These are phyloP conservation scores for Centaurea solstitialis DNA, from an alignment of 129 eudicot genomes.

Conservation along the genomic window DNA sequence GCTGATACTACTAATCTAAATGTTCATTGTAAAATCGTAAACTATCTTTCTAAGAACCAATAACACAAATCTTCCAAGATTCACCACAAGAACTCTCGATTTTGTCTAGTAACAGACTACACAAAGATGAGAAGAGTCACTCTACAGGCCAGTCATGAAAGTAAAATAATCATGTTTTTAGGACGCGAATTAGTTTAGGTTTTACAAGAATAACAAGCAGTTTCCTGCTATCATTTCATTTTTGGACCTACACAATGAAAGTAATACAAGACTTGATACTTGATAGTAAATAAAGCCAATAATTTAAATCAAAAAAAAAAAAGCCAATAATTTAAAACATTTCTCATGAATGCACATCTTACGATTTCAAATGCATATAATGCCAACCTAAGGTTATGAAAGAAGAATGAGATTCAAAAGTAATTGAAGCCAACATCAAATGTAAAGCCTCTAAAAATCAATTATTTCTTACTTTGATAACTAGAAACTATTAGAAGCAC, in stretches of 20 bases:
- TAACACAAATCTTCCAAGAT: too few relatives aligned
- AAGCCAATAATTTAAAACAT: too few relatives aligned
- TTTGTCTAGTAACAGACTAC: background rate
- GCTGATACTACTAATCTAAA: background rate
- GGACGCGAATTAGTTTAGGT: background rate
- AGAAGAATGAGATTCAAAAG: background rate
- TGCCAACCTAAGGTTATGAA: background rate
- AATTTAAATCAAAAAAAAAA: background rate
- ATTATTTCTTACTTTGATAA: background rate
- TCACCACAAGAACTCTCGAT: too few relatives aligned
- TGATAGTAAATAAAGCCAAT: background rate
- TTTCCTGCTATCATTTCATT: background rate
- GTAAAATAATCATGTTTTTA: background rate
- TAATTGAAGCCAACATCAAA: background rate
- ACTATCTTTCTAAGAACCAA: too few relatives aligned
- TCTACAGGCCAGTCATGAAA: background rate
- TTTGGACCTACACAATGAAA: background rate
- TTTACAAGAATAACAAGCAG: too few relatives aligned
- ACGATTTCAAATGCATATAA: background rate
- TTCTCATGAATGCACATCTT: background rate
- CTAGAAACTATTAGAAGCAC: background rate
- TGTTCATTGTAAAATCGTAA: background rate
- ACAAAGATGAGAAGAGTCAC: background rate
- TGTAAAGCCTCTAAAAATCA: background rate
- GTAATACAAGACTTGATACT: background rate